These are phyloP conservation scores for Beauveria sp. DNA, from an alignment of 2,329 filamentous ascomycete genomes.

Conservation along the genomic window DNA sequence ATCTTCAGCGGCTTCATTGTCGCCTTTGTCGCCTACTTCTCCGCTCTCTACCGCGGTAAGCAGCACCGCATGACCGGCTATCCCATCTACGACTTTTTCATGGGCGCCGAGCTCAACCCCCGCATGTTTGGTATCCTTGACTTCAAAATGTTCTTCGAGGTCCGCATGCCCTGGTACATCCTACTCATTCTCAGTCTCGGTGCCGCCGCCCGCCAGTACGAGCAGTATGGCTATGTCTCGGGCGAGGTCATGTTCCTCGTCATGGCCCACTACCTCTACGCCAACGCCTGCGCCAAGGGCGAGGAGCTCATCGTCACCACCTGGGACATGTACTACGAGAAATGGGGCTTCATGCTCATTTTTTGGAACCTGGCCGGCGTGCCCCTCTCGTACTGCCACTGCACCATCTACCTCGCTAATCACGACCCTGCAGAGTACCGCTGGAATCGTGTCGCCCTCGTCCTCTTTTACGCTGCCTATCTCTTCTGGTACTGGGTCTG, in stretches of 20 bases:
- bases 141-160: constrained; percentile 96
- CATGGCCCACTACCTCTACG: constrained; percentile 87
- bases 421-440: constrained; percentile 70
- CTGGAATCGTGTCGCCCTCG: constrained; percentile 64
- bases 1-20: constrained; percentile 86
- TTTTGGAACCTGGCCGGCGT: constrained; percentile 96
- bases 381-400: constrained; percentile 87
- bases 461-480: constrained; percentile 60
- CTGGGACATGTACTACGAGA: constrained; percentile 97
- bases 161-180: constrained; percentile 88
- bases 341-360: constrained; percentile 95
- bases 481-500: constrained; percentile 83
- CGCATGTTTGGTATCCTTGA: constrained; percentile 80
- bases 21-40: constrained; percentile 77
- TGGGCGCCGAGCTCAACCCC: constrained; percentile 85
- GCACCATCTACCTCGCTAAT: constrained; percentile 81
- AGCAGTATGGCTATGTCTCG: constrained; percentile 76
- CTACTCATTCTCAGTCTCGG: constrained; percentile 71
- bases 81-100: constrained; percentile 85
- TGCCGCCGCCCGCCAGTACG: constrained; percentile 74
- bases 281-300: constrained; percentile 85
- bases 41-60: constrained; percentile 69
- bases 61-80: constrained; percentile 90
- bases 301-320: constrained; percentile 86
- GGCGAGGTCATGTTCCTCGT: constrained; percentile 78